phyloP scores from a whole-genome alignment of 1,284 basidiomycete species.

The Spongispora temasekensis region DNA sequence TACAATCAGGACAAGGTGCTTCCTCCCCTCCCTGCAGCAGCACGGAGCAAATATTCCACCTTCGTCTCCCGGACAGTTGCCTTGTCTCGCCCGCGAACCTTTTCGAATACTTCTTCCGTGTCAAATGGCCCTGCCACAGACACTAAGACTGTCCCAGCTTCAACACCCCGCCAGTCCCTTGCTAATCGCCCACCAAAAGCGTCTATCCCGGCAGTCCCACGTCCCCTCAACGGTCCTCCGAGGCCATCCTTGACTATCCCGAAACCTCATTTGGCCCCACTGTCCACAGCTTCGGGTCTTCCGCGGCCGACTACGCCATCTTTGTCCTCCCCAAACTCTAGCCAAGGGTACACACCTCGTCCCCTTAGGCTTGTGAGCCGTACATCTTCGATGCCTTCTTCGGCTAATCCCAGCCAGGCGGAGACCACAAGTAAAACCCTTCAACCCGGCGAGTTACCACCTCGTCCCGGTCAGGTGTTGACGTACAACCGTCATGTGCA shows the following conservation, averaged over 20 bases:
- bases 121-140: constrained; percentile 24
- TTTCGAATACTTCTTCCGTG: constrained; percentile 31
- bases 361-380: constrained; percentile 25
- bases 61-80: constrained; percentile 15
- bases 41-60: constrained; percentile 22
- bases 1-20: constrained; percentile 30
- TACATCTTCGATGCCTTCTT: constrained; percentile 14
- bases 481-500: constrained; percentile 43
- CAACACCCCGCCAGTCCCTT: constrained; percentile 17
- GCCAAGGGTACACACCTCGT: constrained; percentile 23
- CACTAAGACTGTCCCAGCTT: constrained; percentile 5
- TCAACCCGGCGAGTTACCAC: constrained; percentile 38
- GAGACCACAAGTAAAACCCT: constrained; percentile 12
- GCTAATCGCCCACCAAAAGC: constrained; percentile 12
- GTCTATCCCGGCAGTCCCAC: constrained; percentile 11
- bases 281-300: constrained; percentile 19
- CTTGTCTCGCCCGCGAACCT: constrained; percentile 28
- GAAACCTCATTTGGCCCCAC: constrained; percentile 18
- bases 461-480: constrained; percentile 33
- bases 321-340: neutral
- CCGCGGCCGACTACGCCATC: constrained; percentile 25
- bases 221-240: constrained; percentile 19
- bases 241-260: constrained; percentile 33
- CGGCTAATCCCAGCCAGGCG: constrained; percentile 16
- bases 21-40: constrained; percentile 25